Conservation (phyloP, 306 rosid genomes). For the Acacia crassicarpa region DNA sequence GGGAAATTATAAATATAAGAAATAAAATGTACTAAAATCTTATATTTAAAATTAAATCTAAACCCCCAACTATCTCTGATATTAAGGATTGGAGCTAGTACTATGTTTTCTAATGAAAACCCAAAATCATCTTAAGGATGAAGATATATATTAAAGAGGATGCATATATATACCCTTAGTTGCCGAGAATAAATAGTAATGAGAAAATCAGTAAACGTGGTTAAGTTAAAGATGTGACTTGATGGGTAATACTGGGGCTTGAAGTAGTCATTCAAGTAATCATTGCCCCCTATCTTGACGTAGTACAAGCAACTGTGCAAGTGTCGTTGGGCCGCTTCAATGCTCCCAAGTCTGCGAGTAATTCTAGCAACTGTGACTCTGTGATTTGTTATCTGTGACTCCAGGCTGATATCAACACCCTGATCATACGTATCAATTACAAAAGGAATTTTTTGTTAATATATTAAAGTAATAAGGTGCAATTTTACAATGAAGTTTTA, state of each 20-base stretch:
- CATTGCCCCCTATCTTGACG: background rate
- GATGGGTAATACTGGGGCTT: background rate
- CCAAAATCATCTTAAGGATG: too few species aligned
- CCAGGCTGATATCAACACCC: background rate
- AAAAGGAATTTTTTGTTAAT: background rate
- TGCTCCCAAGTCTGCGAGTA: background rate
- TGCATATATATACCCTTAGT: background rate
- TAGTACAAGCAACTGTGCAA: background rate
- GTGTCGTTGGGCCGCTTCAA: background rate
- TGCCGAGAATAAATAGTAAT: background rate
- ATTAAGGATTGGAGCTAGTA: too few species aligned
- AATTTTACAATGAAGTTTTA: too few species aligned
- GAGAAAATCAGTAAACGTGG: background rate
- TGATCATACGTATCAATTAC: background rate
- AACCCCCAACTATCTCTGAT: too few species aligned
- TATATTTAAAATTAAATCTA: too few species aligned
- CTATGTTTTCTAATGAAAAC: too few species aligned
- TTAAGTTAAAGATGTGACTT: background rate
- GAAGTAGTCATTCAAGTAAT: background rate
- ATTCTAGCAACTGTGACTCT: background rate
- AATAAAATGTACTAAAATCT: too few species aligned
- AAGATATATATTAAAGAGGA: too few species aligned
- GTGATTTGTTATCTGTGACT: background rate
- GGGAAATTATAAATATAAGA: too few species aligned
- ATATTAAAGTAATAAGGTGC: too few species aligned